These are phyloP conservation scores for Fusarium oxysporum DNA, from an alignment of 2,329 filamentous ascomycete genomes.

Conservation along the genomic window DNA sequence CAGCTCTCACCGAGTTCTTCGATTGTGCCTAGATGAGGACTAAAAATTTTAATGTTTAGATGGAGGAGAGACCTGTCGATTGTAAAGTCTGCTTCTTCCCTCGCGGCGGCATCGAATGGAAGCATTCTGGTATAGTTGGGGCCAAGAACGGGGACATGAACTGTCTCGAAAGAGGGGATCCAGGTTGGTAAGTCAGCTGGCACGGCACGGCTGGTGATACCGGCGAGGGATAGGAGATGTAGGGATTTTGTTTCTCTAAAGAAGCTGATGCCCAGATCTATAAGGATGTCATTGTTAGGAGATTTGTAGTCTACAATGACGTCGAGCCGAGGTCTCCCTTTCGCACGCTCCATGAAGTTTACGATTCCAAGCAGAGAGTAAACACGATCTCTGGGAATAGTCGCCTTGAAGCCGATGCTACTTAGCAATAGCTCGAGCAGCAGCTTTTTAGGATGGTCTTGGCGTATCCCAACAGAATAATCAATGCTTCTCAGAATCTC, in stretches of 20 bases:
- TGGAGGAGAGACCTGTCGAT: not conserved
- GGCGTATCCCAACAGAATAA: not conserved
- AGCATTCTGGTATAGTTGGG: not conserved
- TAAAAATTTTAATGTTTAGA: not conserved
- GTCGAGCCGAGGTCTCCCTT: slow-evolving; percentile 17
- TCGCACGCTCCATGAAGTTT: slow-evolving; percentile 29
- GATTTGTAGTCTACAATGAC: slow-evolving; percentile 36
- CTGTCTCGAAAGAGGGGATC: slow-evolving; percentile 40
- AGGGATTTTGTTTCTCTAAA: slow-evolving; percentile 32
- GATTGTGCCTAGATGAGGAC: not conserved
- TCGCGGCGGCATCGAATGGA: not conserved
- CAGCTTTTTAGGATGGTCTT: not conserved
- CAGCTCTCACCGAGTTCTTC: not conserved
- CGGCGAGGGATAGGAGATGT: slow-evolving; percentile 36
- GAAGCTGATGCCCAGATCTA: slow-evolving; percentile 20
- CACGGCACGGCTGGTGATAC: slow-evolving; percentile 22
- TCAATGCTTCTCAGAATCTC: not conserved
- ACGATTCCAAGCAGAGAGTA: slow-evolving; percentile 43
- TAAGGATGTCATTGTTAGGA: slow-evolving; percentile 29
- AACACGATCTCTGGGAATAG: slow-evolving; percentile 36
- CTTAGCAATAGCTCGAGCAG: slow-evolving; percentile 16
- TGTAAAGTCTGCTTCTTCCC: not conserved
- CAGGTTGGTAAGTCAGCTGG: slow-evolving; percentile 29
- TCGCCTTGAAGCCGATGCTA: slow-evolving; percentile 38
- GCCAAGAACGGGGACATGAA: slow-evolving; percentile 28